Percentiles rank a stretch among this genome's conserved stretches.
Evolutionary conservation across 306 rosid genomes (phyloP).

Genomic region (Senna tora): DNA sequence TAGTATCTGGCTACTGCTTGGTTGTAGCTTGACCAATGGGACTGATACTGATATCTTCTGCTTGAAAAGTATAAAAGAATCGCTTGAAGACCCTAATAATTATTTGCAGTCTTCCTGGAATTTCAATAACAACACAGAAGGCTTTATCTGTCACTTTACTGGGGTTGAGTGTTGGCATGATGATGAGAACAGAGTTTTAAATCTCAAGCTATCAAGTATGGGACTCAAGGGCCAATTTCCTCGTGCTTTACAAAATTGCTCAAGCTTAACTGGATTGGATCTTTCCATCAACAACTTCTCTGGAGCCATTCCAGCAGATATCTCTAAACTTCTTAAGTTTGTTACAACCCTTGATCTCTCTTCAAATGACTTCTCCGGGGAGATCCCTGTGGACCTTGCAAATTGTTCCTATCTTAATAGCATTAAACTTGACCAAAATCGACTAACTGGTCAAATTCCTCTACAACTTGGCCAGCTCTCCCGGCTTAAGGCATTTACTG

Average conservation of each 20-base stretch:
- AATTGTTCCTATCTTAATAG: conserved; percentile 63
- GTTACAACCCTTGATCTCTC: conserved; percentile 72
- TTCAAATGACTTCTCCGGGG: conserved; percentile 63
- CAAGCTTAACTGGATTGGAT: conserved; percentile 83
- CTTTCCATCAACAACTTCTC: conserved; percentile 68
- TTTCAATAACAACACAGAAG: conserved; percentile 69
- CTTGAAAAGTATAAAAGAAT: conserved; percentile 48
- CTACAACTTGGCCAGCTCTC: conserved; percentile 40
- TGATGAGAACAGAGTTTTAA: conserved; percentile 71
- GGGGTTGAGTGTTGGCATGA: conserved; percentile 97
- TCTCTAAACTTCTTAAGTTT: background rate
- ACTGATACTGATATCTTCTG: conserved; percentile 67
- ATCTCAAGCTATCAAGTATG: conserved; percentile 66
- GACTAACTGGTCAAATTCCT: conserved; percentile 72
- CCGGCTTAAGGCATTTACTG: conserved; percentile 61
- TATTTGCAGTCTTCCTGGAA: conserved; percentile 61
- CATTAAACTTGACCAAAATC: conserved; percentile 77
- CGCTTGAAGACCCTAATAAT: conserved; percentile 58
- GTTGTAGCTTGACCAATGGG: conserved; percentile 48
- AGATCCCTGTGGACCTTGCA: conserved; percentile 53
- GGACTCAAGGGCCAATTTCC: conserved; percentile 89
- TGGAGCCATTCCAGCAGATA: conserved; percentile 55
- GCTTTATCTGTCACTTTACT: conserved; percentile 68
- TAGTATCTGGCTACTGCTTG: conserved; percentile 48
- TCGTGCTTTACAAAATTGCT: conserved; percentile 55